Conservation (phyloP, 176 grass and related monocot genomes). For the Rhynchospora pubera region DNA sequence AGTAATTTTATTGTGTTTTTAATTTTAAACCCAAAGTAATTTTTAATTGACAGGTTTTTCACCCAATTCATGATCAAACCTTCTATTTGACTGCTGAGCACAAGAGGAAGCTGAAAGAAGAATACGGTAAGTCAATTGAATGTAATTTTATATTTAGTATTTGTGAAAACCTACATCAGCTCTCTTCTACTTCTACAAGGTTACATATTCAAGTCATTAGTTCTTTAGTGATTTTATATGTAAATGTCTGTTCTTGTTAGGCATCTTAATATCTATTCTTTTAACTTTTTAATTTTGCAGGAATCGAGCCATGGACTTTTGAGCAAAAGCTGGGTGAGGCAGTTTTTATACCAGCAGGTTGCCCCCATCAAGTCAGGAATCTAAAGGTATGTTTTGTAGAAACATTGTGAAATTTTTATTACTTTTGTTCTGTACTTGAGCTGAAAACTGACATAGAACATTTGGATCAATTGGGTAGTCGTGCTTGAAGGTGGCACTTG, state of each 20-base stretch:
- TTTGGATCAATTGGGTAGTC: slow-evolving; percentile 40
- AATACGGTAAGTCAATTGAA: slow-evolving; percentile 43
- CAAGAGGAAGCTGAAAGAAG: slow-evolving; percentile 68
- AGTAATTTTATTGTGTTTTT: too few relatives aligned
- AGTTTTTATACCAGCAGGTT: slow-evolving; percentile 68
- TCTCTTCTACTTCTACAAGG: neutral
- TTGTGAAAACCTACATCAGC: neutral
- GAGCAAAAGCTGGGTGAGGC: slow-evolving; percentile 72
- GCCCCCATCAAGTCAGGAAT: slow-evolving; percentile 78
- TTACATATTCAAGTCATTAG: neutral
- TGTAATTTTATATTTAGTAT: neutral
- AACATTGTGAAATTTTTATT: neutral
- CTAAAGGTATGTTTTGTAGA: slow-evolving; percentile 37
- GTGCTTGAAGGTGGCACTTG: slow-evolving; percentile 69
- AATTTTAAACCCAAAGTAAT: too few relatives aligned
- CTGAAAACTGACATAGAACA: neutral
- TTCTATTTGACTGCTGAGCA: slow-evolving; percentile 60
- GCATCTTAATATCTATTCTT: neutral
- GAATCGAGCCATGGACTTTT: slow-evolving; percentile 71
- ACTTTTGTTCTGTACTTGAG: neutral
- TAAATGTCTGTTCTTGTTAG: neutral
- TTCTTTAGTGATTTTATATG: neutral
- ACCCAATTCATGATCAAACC: slow-evolving; percentile 57
- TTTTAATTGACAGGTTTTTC: slow-evolving; percentile 32
- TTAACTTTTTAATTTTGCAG: slow-evolving; percentile 24